phyloP scores from a whole-genome alignment of 2,329 filamentous ascomycete genomes.

The Zymoseptoria pseudotritici region DNA sequence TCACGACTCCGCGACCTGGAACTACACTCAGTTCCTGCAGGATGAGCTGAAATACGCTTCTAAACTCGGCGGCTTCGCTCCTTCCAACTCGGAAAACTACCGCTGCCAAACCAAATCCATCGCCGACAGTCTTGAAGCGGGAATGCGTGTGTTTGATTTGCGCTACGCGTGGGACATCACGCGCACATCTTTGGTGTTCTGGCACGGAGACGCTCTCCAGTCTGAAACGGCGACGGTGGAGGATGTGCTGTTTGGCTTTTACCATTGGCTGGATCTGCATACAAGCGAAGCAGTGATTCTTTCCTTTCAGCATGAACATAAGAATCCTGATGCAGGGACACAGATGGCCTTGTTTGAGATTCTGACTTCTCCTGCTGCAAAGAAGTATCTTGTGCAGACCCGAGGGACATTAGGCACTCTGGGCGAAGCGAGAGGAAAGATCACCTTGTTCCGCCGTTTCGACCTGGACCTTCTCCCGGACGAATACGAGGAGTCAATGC shows the following conservation, averaged over 20 bases:
- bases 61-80: constrained; percentile 31
- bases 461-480: constrained; percentile 35
- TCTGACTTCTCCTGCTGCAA: constrained; percentile 35
- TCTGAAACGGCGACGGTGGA: constrained; percentile 39
- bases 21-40: constrained; percentile 41
- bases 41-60: constrained; percentile 35
- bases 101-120: constrained; percentile 39
- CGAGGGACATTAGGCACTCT: constrained; percentile 32
- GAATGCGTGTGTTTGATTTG: constrained; percentile 46
- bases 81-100: constrained; percentile 31
- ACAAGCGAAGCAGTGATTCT: constrained; percentile 40
- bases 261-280: constrained; percentile 43
- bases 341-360: constrained; percentile 34
- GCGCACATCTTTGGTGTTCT: constrained; percentile 42
- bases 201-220: constrained; percentile 41
- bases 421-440: constrained; percentile 32
- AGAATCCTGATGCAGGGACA: constrained; percentile 29
- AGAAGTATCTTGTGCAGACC: constrained; percentile 34
- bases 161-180: constrained; percentile 44
- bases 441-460: constrained; percentile 41
- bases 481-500: constrained; percentile 32
- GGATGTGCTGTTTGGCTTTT: constrained; percentile 42
- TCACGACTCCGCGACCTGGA: constrained; percentile 48
- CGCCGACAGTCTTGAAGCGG: constrained; percentile 37
- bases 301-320: constrained; percentile 42